Base-by-base conservation (phyloP, 306 rosid species). In the Dryas octopetala region DNA sequence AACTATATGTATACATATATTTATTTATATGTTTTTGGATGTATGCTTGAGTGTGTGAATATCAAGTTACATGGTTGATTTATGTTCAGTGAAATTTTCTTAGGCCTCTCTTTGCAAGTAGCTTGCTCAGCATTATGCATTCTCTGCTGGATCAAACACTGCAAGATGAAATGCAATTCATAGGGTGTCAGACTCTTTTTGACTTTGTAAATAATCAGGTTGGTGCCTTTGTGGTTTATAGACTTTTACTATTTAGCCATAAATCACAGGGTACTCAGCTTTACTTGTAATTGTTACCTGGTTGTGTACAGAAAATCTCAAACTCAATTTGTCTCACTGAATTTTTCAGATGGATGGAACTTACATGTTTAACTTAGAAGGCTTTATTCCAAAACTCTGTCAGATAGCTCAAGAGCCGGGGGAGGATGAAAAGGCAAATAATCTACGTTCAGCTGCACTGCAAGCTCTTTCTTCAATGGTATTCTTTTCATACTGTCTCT, bases 191-290 rank as follows among this genome's bases (percentile, higher is more conserved):
- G 59, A 82, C 89, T 81, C 88, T 96, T 73, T 92, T 89, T 85
- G 90, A 88, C 86, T 92, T 96, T 84, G 87, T 92, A 80, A 96
- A 89, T 85, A 90, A 84, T 78, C 99, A 92, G 99, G 99, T 92
- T 60, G 12, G 91, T 81, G 58, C 57, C 41, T 13, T 66, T 55
- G 73, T 76, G 74, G 62, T 59, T 48, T 38, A 14, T 28, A 66
- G 15, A 51, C 61, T 57, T 61, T 75, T 59, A 45, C 15, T 74
- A 45, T 62, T 46, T 64, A 14, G 4, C 70, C 48, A 70, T 32
- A 28, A 62, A 40, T 62, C 26, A 75, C 15, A 68, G 23, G 76
- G 44, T 68, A 13, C 9, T 17, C 9, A 40, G 55, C 47, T 78
- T 70, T 46, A 6, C 15, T 5, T 13, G 2, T 71, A 70, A 52